Conservation (phyloP, 202 grass and related monocot species). For the Sporobolus alterniflorus region DNA sequence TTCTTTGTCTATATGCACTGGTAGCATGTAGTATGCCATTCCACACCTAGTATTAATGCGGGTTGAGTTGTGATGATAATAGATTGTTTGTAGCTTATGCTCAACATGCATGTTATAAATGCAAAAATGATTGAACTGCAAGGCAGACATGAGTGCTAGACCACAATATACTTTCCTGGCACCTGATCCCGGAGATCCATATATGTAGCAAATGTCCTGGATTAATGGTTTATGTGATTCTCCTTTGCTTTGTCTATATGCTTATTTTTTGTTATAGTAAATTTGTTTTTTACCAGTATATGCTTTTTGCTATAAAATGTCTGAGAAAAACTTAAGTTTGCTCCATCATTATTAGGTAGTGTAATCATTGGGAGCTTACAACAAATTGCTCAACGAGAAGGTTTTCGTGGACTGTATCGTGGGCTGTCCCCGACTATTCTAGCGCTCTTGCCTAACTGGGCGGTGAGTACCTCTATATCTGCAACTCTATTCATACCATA, state of each 20-base stretch:
- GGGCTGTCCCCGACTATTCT: constrained; percentile 87
- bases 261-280: no score
- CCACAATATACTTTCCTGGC: no score
- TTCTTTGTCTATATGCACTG: neutral
- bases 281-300: no score
- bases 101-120: no score
- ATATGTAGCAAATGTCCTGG: no score
- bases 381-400: constrained; percentile 87
- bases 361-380: constrained; percentile 87
- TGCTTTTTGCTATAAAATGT: constrained; percentile 12
- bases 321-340: constrained; percentile 15
- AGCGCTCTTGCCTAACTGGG: constrained; percentile 96
- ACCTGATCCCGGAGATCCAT: no score
- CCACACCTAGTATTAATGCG: no score
- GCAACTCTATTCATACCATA: neutral
- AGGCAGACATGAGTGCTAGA: no score
- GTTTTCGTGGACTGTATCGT: constrained; percentile 87
- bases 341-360: constrained; percentile 67
- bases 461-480: constrained; percentile 63
- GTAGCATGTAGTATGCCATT: no score
- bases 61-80: no score
- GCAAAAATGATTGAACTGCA: no score
- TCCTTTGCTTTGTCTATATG: neutral
- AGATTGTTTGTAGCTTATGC: no score
- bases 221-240: neutral